phyloP scores from a whole-genome alignment of 441 rosid genomes.

The Aquilaria agallochum region DNA sequence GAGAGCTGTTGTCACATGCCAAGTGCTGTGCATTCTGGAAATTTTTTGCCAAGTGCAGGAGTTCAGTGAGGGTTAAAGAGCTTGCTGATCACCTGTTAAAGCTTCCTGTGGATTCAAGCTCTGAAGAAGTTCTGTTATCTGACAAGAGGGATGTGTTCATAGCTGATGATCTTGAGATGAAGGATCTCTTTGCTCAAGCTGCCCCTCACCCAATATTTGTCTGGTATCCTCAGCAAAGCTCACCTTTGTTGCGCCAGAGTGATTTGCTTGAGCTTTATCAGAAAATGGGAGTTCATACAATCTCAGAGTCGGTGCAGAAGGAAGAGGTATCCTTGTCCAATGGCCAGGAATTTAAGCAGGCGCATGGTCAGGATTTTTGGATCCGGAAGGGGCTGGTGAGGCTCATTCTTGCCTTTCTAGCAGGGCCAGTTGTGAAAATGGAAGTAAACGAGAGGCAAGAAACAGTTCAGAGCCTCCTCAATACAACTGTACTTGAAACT shows the following conservation, averaged over 20 bases:
- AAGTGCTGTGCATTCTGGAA: conserved; percentile 73
- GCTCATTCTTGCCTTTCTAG: conserved; percentile 57
- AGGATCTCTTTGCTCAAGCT: conserved; percentile 36
- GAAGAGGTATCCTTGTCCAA: conserved; percentile 25
- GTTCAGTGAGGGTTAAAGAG: conserved; percentile 14
- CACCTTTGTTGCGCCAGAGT: conserved; percentile 31
- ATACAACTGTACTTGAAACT: conserved; percentile 38
- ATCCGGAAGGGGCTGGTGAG: conserved; percentile 36
- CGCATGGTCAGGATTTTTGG: conserved; percentile 13
- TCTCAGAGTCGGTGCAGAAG: conserved; percentile 48
- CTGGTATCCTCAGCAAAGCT: conserved; percentile 63
- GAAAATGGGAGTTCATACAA: conserved; percentile 50
- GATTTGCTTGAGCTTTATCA: conserved; percentile 44
- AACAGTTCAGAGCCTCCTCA: conserved; percentile 36
- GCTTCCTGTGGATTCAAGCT: conserved; percentile 42
- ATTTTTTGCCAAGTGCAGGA: conserved; percentile 19
- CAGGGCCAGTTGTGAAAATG: conserved; percentile 37
- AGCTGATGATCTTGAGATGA: conserved; percentile 63
- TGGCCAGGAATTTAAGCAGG: conserved; percentile 20
- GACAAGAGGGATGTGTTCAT: conserved; percentile 50
- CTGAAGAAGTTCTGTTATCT: conserved; percentile 30
- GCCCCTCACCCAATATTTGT: conserved; percentile 45
- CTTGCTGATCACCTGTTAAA: conserved; percentile 35
- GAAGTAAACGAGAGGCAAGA: conserved; percentile 46
- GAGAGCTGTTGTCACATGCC: conserved; percentile 25